Conservation (phyloP, 2,329 filamentous ascomycete species). For the Cytospora chrysosperma region DNA sequence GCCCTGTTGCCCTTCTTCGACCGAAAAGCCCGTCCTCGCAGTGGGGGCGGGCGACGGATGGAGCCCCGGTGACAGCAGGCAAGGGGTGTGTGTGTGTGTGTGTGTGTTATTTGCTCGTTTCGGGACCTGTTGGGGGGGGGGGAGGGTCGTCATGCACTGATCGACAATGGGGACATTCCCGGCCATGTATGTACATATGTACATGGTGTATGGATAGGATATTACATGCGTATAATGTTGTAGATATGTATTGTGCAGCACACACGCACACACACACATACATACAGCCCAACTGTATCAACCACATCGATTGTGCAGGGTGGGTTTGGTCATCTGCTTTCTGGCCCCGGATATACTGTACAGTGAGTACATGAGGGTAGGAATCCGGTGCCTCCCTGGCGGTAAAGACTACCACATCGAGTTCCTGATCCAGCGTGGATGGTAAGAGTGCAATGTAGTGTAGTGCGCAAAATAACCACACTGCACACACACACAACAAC, state of each 20-base stretch:
- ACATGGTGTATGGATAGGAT: too few species aligned
- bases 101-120: not conserved
- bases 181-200: too few species aligned
- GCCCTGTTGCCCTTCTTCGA: slow-evolving; percentile 1
- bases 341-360: not conserved
- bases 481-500: too few species aligned
- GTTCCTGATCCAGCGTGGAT: not conserved
- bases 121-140: too few species aligned
- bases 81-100: too few species aligned
- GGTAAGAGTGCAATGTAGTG: not conserved
- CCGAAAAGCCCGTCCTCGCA: slow-evolving; percentile 4
- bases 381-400: not conserved
- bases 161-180: not conserved
- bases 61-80: slow-evolving; percentile 9
- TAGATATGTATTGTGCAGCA: too few species aligned
- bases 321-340: not conserved
- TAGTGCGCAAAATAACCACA: not conserved
- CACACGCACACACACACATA: too few species aligned
- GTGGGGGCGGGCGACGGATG: not conserved
- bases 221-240: too few species aligned
- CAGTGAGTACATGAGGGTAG: too few species aligned
- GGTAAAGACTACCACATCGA: not conserved
- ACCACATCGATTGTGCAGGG: not conserved
- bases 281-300: not conserved
- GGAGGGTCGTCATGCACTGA: not conserved